Percentiles rank a stretch among this genome's conserved stretches.
Evolutionary conservation across 768 basidiomycete species (phyloP).

Genomic region (Boletellus emodensis): DNA sequence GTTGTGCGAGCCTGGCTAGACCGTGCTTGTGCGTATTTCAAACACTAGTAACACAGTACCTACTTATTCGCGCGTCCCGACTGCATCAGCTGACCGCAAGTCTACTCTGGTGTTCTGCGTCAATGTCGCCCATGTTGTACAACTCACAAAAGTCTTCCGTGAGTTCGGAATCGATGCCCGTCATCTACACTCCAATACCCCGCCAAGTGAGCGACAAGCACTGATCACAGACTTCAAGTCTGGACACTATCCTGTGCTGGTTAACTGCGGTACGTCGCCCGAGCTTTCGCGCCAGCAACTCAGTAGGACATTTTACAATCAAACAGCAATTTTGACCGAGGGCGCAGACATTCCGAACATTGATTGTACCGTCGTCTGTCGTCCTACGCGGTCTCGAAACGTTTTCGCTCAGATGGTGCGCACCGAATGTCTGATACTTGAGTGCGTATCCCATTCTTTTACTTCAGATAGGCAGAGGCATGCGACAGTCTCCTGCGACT

Average conservation of each 20-base stretch:
- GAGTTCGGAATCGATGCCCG: constrained; percentile 79
- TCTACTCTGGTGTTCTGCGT: constrained; percentile 94
- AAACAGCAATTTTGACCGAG: constrained; percentile 78
- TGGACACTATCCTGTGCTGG: constrained; percentile 76
- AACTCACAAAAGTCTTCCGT: constrained; percentile 70
- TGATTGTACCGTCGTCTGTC: constrained; percentile 83
- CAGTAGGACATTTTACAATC: neutral
- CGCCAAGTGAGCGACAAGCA: constrained; percentile 54
- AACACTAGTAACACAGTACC: constrained; percentile 2
- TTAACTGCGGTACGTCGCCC: constrained; percentile 76
- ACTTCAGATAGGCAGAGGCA: constrained; percentile 84
- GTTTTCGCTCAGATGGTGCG: constrained; percentile 89
- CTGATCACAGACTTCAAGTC: constrained; percentile 64
- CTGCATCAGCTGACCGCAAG: constrained; percentile 51
- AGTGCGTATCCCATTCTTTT: neutral
- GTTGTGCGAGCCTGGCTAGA: constrained; percentile 85
- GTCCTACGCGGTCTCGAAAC: constrained; percentile 87
- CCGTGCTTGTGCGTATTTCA: constrained; percentile 57
- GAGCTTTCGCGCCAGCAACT: neutral
- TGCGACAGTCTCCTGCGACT: constrained; percentile 77
- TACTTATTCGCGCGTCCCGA: neutral
- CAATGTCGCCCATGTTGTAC: constrained; percentile 73
- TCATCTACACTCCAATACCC: constrained; percentile 70
- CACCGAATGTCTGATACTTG: neutral
- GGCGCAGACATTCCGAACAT: constrained; percentile 94